Evolutionary conservation across 2,329 filamentous ascomycete species (phyloP), one percentile per base, ranked within the genome.

Genomic region (Trichophyton mentagrophytes): DNA sequence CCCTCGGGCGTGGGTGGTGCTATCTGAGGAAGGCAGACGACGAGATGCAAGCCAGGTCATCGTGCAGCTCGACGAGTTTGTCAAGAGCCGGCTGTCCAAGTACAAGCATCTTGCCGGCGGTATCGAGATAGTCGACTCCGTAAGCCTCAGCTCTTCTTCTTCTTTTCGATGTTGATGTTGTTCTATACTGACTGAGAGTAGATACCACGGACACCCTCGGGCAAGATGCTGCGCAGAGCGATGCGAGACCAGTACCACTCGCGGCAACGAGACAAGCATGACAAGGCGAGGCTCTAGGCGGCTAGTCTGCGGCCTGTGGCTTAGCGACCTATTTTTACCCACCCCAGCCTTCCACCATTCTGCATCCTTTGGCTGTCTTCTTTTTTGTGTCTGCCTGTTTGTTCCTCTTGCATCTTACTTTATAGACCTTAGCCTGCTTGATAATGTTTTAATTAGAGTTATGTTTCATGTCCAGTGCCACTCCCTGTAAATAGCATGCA

Each of bases 181-280:
- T n/a, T 53, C 27, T 25, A 1, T 38, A 17, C 38, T 40, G 46
- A 22, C 59, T 57, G 33, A 40, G 27, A 49, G 15, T 46, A 63
- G 61, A 63, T 63, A 47, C 61, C 61, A 13, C 59, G 61, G 36
- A 63, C 61, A 17, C 61, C 61, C 17, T 63, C 61, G 4, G 61
- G 61, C 13, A 63, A 63, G 57, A 63, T 63, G 62, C 62, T 63
- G 20, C 57, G 62, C 22, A 42, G 62, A 17, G 60, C 61, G 51
- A 61, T 63, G 62, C 62, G 60, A 30, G 62, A 63, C 49, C 38
- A 49, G 33, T 61, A 63, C 40, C 60, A 63, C 49, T 59, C 61
- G 9, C 61, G 57, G 17, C 51, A 61, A n/a, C 53, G 42, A n/a
- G 59, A 47, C 44, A 22, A 59, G 38, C 36, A 57, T 9, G 11